Evolutionary conservation across 495 filamentous ascomycete genomes (phyloP), one percentile per base, ranked within the genome.

Genomic region (Podospora didyma): DNA sequence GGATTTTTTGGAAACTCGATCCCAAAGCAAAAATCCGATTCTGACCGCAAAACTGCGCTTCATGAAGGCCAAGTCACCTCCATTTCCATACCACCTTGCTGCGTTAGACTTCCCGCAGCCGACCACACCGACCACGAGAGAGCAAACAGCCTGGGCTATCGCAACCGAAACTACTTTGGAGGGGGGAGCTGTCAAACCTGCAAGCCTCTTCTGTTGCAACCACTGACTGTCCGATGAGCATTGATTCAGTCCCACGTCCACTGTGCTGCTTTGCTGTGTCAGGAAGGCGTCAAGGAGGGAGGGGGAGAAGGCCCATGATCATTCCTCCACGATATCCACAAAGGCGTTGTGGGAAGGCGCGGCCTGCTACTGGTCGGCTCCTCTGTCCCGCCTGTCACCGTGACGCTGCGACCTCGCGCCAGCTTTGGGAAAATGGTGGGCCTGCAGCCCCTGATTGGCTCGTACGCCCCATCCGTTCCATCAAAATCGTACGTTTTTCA

Each of bases 401-500:
- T 37, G 37, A 45, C 41, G 55, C 55, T 39, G 47, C 44, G 19
- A 24, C 59, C 37, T 54, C 56, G 47, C 23, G 45, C 62, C 60
- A 37, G 23, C 22, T 49, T 49, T n/a, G 20, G 53, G 53, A 60
- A 66, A 48, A 60, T 42, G 44, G 59, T 56, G 57, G 62, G 50
- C 22, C 54, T 22, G 20, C 19, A 41, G 35, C 16, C 17, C 21
- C 37, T 62, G 52, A 69, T 70, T 70, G 68, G 68, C 37, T 22
- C 46, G 50, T 22, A 21, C 16, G 51, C 59, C 57, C 61, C 58
- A 26, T 57, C 19, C 31, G 51, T 2, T 26, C 60, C 56, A 49
- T 59, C 51, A 59, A 28, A 54, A 68, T 69, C 65, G 62, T 68
- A 69, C 63, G 62, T 71, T 69, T 69, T 69, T 59, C 67, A 63